Evolutionary conservation across 768 basidiomycete genomes (phyloP), one percentile per base, ranked within the genome.

Genomic region (Psilocybe sp.): DNA sequence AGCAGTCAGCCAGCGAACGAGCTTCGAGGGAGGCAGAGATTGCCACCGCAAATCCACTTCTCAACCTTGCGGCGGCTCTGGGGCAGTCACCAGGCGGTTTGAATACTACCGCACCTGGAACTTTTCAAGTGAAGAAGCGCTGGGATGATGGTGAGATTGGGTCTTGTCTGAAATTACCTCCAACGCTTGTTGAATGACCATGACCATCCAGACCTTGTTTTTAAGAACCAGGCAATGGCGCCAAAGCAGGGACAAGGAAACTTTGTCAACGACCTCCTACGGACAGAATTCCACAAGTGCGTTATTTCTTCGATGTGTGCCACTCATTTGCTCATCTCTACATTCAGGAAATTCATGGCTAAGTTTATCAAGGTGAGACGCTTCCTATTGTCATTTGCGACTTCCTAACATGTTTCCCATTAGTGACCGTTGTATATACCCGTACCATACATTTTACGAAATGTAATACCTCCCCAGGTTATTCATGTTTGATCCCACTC

Each of bases 151-250:
- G 91, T 91, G 16, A 20, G 81, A 67, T 18, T 12, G 47, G 40
- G 54, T 47, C 20, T 50, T 50, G 40, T 49, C 50, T 20, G 33
- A 41, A 7, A 36, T 41, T 5, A 12, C 28, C 18, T 23, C 11
- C 11, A 49, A n/a, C n/a, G n/a, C n/a, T n/a, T 41, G 18, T 42
- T 43, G 39, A 36, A 23, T 33, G 38, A 51, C 55, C 53, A 36
- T 44, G 2, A 37, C 34, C 18, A 55, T 62, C 31, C 60, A 93
- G 93, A 99, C 68, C 75, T 97, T 47, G 94, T 98, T 62, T 98
- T 98, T 82, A 98, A 98, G 74, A 98, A 98, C 66, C 97, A 99
- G 69, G 92, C 97, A 0, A 84, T 85, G 69, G 80, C 77, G 31
- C 65, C 76, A 41, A 78, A 72, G 50, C 79, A 84, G 63, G 69